Percentiles rank a stretch among this genome's conserved stretches.
These are phyloP conservation scores for Ophiostoma piceae DNA, from an alignment of 2,329 filamentous ascomycete species.

Conservation along the genomic window DNA sequence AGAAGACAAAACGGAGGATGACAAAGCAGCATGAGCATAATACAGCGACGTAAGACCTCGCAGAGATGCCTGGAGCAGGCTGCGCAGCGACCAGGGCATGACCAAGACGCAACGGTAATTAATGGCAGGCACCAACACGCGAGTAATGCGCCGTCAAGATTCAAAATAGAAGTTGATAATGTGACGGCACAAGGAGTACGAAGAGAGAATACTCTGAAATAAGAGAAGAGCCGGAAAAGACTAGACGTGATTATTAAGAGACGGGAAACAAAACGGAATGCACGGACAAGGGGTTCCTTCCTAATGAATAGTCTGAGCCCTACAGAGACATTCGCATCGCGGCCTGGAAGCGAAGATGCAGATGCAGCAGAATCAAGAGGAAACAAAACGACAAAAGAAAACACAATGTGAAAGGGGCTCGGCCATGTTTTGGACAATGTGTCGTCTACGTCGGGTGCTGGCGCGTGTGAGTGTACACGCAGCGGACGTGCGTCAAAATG, in stretches of 20 bases:
- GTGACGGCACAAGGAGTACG: not conserved
- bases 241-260: not conserved
- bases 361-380: not conserved
- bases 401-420: conserved; percentile 9
- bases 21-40: conserved; percentile 3
- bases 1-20: not conserved
- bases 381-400: not conserved
- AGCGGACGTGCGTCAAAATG: conserved; percentile 3
- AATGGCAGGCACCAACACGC: not conserved
- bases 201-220: not conserved
- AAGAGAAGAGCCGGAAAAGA: too few species aligned
- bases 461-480: not conserved
- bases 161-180: not conserved
- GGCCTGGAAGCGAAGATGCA: not conserved
- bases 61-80: not conserved
- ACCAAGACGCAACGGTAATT: conserved; percentile 3
- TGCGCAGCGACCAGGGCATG: not conserved
- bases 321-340: not conserved
- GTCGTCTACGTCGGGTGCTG: not conserved
- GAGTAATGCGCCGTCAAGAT: not conserved
- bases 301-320: not conserved
- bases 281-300: not conserved
- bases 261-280: conserved; percentile 1
- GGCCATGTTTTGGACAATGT: conserved; percentile 9
- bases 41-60: not conserved